Base-by-base conservation (phyloP, 2,329 filamentous ascomycete species). In the Xylariaceae sp. region DNA sequence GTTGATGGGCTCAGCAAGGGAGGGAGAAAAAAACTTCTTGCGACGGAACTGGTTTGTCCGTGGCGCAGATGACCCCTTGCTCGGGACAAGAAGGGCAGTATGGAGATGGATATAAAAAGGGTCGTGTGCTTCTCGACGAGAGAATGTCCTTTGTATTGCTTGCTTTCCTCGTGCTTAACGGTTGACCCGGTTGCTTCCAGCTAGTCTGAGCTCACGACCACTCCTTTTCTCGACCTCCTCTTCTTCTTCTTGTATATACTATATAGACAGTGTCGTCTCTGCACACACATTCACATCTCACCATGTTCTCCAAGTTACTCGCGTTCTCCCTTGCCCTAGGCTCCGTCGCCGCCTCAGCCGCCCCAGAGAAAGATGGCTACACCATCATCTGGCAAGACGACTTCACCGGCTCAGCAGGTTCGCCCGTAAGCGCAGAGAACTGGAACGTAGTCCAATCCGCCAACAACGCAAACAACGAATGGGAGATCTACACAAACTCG, bases 361-460 rank as follows among this genome's bases (percentile, higher is more conserved):
- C 73, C 0, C 80, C 79, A 0, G 64, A 61, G 15, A 73, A 78
- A 56, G 58, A 69, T 4, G 78, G 77, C 48, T 77, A 75, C 68
- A 75, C 68, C 18, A 66, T 76, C 5, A 61, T 77, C 58, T 82
- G 79, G 78, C 67, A 74, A 49, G 80, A 82, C 17, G 72, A 65
- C 17, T 82, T 82, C 62, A 37, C 65, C 18, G 79, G 79, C 9
- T 57, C 71, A 6, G 69, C 74, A 11, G 79, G 77, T 4, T 64
- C 68, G 11, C 56, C 69, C 8, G 74, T 76, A 49, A 74, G 77
- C 68, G 23, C 64, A 4, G 62, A 67, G 49, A 75, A 70, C 60
- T 83, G 80, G 80, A 77, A 78, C 69, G 74, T 77, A 64, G 73
- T 79, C 57, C 73, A 74, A 39, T 69, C 73, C 15, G 69, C 78